A percentile compares a stretch with the other conserved stretches of the same genome.
These are phyloP conservation scores for Melampsora americana DNA, from an alignment of 1,284 basidiomycete genomes.

Conservation along the genomic window DNA sequence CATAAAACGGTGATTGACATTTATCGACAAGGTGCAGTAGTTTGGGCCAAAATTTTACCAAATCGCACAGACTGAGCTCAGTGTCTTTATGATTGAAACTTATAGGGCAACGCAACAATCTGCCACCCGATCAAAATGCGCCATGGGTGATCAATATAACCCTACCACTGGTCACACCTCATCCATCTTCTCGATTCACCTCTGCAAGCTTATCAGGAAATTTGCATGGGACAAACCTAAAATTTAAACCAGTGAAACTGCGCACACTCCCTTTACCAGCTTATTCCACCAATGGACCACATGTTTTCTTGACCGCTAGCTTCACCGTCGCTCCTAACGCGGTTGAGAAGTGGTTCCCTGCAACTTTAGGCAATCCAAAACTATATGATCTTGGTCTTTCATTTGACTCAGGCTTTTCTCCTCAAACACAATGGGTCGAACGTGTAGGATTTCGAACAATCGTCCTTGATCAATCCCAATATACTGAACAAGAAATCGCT, in stretches of 20 bases:
- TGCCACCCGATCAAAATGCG: conserved; percentile 48
- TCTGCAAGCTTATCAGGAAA: conserved; percentile 41
- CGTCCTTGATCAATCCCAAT: conserved; percentile 47
- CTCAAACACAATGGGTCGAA: conserved; percentile 35
- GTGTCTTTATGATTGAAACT: background rate
- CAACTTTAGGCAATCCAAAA: conserved; percentile 46
- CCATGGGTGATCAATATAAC: conserved; percentile 50
- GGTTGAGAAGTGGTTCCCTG: conserved; percentile 50
- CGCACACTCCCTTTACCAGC: background rate
- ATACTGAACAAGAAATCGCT: conserved; percentile 44
- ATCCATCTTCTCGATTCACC: background rate
- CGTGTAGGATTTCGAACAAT: conserved; percentile 50
- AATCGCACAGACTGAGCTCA: too few relatives aligned
- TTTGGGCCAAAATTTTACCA: too few relatives aligned
- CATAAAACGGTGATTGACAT: conserved; percentile 34
- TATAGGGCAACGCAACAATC: conserved; percentile 48
- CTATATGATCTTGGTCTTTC: conserved; percentile 47
- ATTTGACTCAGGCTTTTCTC: conserved; percentile 31
- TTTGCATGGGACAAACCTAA: conserved; percentile 36
- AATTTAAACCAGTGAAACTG: background rate
- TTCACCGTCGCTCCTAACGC: conserved; percentile 37
- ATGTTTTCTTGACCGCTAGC: conserved; percentile 46
- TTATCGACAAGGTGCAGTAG: conserved; percentile 22
- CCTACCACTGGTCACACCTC: conserved; percentile 45
- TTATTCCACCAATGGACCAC: conserved; percentile 44